Percentiles rank a stretch among this genome's conserved stretches.
phyloP scores from a whole-genome alignment of 2,329 filamentous ascomycete species.

The Didymella exigua region DNA sequence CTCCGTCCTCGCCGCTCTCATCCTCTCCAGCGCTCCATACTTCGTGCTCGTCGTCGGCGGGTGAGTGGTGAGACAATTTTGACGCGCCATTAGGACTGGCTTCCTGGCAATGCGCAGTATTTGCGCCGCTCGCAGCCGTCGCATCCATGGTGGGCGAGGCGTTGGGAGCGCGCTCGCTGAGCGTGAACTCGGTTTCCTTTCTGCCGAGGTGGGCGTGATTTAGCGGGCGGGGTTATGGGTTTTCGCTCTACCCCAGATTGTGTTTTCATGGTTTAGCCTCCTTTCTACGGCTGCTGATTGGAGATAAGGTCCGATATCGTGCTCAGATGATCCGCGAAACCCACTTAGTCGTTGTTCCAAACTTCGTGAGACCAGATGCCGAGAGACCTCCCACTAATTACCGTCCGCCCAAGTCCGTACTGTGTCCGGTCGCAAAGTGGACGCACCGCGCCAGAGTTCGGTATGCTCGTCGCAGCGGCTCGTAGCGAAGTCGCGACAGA shows the following conservation, averaged over 20 bases:
- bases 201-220: constrained; percentile 16
- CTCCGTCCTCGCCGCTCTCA: constrained; percentile 51
- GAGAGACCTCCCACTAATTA: constrained; percentile 8
- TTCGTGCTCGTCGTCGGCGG: constrained; percentile 42
- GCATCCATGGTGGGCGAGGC: constrained; percentile 40
- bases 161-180: constrained; percentile 31
- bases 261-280: constrained; percentile 17
- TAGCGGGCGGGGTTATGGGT: constrained; percentile 23
- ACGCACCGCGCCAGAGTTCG: constrained; percentile 7
- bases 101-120: constrained; percentile 32
- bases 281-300: constrained; percentile 23
- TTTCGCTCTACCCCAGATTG: constrained; percentile 35
- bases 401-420: neutral
- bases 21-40: constrained; percentile 43
- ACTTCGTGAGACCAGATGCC: constrained; percentile 10
- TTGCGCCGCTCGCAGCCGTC: constrained; percentile 24
- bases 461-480: constrained; percentile 23
- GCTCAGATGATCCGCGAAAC: constrained; percentile 16
- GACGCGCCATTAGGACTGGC: constrained; percentile 39
- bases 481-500: constrained; percentile 40
- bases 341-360: constrained; percentile 12
- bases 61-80: constrained; percentile 44
- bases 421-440: constrained; percentile 4
- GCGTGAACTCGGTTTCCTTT: constrained; percentile 20
- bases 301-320: constrained; percentile 1